Percentiles rank a stretch among this genome's conserved stretches.
phyloP scores from a whole-genome alignment of 306 rosid species.

The Medicago truncatula region MtrunA17r5.0-ANR NC_053048.1:7708001-7708500 shows the following conservation, averaged over 20 bases:
- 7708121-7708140: too few relatives aligned
- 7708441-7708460: not conserved
- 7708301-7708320: not conserved
- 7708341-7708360: not conserved
- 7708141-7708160: not conserved
- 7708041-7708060: too few relatives aligned
- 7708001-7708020: too few relatives aligned
- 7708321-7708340: not conserved
- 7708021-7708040: too few relatives aligned
- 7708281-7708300: constrained; percentile 65
- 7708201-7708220: constrained; percentile 84
- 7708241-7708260: constrained; percentile 83
- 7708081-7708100: too few relatives aligned
- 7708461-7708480: not conserved
- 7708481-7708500: not conserved
- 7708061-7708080: too few relatives aligned
- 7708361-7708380: not conserved
- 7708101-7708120: too few relatives aligned
- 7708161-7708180: not conserved
- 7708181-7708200: constrained; percentile 12
- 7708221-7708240: constrained; percentile 75
- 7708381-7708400: not conserved
- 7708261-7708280: constrained; percentile 87
- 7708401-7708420: not conserved
- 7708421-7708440: not conserved